These are phyloP conservation scores for Nigrospora oryzae DNA, from an alignment of 2,329 filamentous ascomycete genomes.

Conservation along the genomic window DNA sequence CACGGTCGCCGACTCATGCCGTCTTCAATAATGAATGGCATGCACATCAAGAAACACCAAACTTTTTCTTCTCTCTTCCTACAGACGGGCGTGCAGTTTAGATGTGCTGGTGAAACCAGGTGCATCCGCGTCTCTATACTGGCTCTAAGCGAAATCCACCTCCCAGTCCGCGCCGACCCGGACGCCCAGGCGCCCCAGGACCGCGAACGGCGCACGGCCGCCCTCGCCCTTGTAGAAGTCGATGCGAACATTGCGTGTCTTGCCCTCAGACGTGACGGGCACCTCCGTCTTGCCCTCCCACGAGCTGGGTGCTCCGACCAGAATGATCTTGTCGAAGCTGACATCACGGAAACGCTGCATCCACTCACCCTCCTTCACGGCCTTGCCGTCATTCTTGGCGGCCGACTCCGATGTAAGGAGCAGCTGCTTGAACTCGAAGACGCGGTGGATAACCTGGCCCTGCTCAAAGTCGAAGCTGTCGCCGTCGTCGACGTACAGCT, in stretches of 20 bases:
- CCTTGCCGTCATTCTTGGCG: slow-evolving; percentile 42
- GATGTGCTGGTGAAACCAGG: too few relatives aligned
- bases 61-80: too few relatives aligned
- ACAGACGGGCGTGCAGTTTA: too few relatives aligned
- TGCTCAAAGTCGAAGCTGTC: slow-evolving; percentile 83
- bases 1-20: too few relatives aligned
- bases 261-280: slow-evolving; percentile 43
- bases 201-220: slow-evolving; percentile 40
- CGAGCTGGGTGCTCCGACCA: slow-evolving; percentile 67
- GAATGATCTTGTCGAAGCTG: slow-evolving; percentile 71
- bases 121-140: background rate
- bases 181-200: slow-evolving; percentile 41
- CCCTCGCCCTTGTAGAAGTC: slow-evolving; percentile 46
- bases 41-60: too few relatives aligned
- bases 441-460: slow-evolving; percentile 82
- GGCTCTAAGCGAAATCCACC: slow-evolving; percentile 22
- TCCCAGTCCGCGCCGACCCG: slow-evolving; percentile 47
- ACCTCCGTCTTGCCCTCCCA: slow-evolving; percentile 62
- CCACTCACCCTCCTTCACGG: slow-evolving; percentile 62
- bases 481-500: slow-evolving; percentile 87
- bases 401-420: slow-evolving; percentile 64
- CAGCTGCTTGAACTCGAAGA: slow-evolving; percentile 57
- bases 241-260: slow-evolving; percentile 48
- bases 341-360: slow-evolving; percentile 73
- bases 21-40: too few relatives aligned